Conservation (phyloP, 1,284 basidiomycete species). For the Malassezia vespertilionis region DNA sequence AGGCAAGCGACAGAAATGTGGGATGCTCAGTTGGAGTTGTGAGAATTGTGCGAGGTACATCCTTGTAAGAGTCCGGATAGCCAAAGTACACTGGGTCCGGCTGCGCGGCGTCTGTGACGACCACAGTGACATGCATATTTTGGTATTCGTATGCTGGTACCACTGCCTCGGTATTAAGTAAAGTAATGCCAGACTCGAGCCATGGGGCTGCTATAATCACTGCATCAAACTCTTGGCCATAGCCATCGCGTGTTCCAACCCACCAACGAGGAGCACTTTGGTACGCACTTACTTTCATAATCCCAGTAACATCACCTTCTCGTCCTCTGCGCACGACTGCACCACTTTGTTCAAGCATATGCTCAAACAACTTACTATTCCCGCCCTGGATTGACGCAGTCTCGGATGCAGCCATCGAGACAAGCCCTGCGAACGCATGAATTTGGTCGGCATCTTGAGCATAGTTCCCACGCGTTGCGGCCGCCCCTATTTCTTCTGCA, state of each 20-base stretch:
- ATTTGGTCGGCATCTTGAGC: constrained; percentile 61
- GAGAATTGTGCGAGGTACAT: constrained; percentile 60
- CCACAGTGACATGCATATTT: constrained; percentile 73
- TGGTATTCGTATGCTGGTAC: constrained; percentile 66
- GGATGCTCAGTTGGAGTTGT: constrained; percentile 49
- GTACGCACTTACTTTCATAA: constrained; percentile 25
- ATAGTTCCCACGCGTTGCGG: constrained; percentile 77
- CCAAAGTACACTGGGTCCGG: constrained; percentile 65
- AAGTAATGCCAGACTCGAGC: constrained; percentile 35
- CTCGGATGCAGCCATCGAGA: constrained; percentile 62
- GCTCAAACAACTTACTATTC: constrained; percentile 74
- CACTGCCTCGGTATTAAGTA: constrained; percentile 46
- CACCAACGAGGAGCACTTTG: constrained; percentile 26
- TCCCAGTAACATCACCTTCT: constrained; percentile 37
- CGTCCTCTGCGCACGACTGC: constrained; percentile 45
- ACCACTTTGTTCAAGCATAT: constrained; percentile 61
- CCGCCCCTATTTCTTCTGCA: constrained; percentile 67
- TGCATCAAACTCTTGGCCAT: constrained; percentile 34
- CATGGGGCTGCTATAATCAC: constrained; percentile 43
- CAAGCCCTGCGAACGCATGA: constrained; percentile 67
- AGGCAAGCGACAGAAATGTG: constrained; percentile 73
- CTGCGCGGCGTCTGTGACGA: constrained; percentile 62
- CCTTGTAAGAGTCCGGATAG: constrained; percentile 47
- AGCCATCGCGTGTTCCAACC: constrained; percentile 32
- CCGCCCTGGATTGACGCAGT: constrained; percentile 65